Conservation (phyloP, 2,329 filamentous ascomycete genomes). For the Scolecobasidium constrictum region DNA sequence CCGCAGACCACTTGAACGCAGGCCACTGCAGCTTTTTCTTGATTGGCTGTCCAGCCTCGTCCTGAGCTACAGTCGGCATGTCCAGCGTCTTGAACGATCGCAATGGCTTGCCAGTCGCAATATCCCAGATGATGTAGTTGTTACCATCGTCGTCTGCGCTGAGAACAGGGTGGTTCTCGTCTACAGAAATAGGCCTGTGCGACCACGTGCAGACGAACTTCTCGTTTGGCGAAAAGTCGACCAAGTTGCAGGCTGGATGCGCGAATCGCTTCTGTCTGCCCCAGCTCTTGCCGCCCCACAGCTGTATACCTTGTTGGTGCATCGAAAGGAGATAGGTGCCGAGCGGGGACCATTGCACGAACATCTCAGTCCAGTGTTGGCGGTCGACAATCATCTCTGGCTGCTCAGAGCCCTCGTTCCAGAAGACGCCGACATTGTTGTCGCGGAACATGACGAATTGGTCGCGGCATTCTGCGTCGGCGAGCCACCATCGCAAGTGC, state of each 20-base stretch:
- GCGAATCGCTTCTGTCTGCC: slow-evolving; percentile 84
- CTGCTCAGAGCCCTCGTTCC: slow-evolving; percentile 92
- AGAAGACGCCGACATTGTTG: slow-evolving; percentile 88
- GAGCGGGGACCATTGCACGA: slow-evolving; percentile 94
- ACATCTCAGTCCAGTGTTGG: slow-evolving; percentile 94
- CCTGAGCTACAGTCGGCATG: slow-evolving; percentile 49
- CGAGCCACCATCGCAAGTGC: slow-evolving; percentile 87
- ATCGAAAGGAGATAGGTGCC: slow-evolving; percentile 92
- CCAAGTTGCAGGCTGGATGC: slow-evolving; percentile 88
- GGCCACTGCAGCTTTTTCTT: slow-evolving; percentile 98
- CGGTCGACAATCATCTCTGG: slow-evolving; percentile 87
- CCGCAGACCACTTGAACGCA: slow-evolving; percentile 97
- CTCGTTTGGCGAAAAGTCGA: slow-evolving; percentile 90
- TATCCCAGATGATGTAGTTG: slow-evolving; percentile 98
- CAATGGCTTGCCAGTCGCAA: slow-evolving; percentile 77
- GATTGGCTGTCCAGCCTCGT: slow-evolving; percentile 51
- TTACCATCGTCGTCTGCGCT: slow-evolving; percentile 87
- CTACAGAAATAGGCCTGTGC: slow-evolving; percentile 81
- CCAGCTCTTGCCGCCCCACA: slow-evolving; percentile 91
- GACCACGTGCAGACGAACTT: slow-evolving; percentile 97
- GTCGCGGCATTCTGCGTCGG: slow-evolving; percentile 79
- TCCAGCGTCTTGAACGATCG: slow-evolving; percentile 92
- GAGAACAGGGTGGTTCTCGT: slow-evolving; percentile 72
- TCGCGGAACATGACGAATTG: slow-evolving; percentile 92
- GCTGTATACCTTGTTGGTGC: slow-evolving; percentile 90